These are phyloP conservation scores for Geranomyces variabilis DNA, from an alignment of 192 early-diverging fungal genomes.

Conservation along the genomic window DNA sequence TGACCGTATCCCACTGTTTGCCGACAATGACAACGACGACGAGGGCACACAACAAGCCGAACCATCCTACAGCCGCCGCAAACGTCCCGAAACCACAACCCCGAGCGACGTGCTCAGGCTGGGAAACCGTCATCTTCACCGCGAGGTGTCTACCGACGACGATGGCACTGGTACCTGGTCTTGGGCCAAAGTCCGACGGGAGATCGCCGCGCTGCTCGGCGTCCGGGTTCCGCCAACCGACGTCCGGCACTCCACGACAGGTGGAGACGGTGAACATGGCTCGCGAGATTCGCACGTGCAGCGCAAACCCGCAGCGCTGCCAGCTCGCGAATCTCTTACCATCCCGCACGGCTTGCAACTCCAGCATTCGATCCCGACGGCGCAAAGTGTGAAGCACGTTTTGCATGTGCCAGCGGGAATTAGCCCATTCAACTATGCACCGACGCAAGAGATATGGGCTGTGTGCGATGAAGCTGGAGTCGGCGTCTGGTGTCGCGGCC, in stretches of 20 bases:
- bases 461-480: slow-evolving; percentile 43
- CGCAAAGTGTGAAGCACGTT: slow-evolving; percentile 38
- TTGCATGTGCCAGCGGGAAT: slow-evolving; percentile 33
- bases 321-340: slow-evolving; percentile 25
- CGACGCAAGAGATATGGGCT: slow-evolving; percentile 40
- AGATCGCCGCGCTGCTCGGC: neutral
- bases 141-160: neutral
- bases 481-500: slow-evolving; percentile 36
- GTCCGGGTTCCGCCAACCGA: neutral
- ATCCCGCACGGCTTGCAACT: slow-evolving; percentile 53
- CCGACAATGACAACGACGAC: neutral
- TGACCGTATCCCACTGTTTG: slow-evolving; percentile 15
- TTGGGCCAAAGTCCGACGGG: slow-evolving; percentile 9
- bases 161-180: neutral
- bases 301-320: neutral
- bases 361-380: slow-evolving; percentile 29
- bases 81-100: slow-evolving; percentile 1
- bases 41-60: neutral
- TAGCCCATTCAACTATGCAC: slow-evolving; percentile 4
- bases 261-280: neutral
- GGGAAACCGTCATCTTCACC: slow-evolving; percentile 5
- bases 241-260: neutral
- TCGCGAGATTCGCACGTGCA: neutral
- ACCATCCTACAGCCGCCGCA: neutral
- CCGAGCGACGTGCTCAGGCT: neutral